Evolutionary conservation across 768 basidiomycete genomes (phyloP).

Genomic region (Paxillus rubicundulus): DNA sequence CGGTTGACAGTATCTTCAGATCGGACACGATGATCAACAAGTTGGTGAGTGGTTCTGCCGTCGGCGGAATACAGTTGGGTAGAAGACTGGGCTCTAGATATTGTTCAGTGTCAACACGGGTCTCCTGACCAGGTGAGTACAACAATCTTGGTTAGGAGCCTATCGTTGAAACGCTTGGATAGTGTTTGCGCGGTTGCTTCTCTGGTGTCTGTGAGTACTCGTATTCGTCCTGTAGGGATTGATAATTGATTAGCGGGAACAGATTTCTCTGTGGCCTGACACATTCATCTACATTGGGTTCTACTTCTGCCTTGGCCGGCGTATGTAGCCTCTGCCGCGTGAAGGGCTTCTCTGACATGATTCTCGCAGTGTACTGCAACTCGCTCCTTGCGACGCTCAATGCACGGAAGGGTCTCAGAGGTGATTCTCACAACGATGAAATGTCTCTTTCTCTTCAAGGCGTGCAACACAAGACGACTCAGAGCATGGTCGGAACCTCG

Average conservation of each 20-base stretch:
- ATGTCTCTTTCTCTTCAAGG: conserved; percentile 25
- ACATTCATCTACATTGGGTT: conserved; percentile 59
- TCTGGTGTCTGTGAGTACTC: conserved; percentile 42
- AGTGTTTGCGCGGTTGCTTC: conserved; percentile 55
- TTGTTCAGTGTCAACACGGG: conserved; percentile 50
- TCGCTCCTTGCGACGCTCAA: conserved; percentile 61
- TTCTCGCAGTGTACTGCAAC: conserved; percentile 51
- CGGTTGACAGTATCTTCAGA: conserved; percentile 8
- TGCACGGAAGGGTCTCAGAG: conserved; percentile 47
- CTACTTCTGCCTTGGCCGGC: conserved; percentile 57
- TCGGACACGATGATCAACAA: conserved; percentile 53
- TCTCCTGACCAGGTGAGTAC: conserved; percentile 31
- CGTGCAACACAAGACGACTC: conserved; percentile 22
- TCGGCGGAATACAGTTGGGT: background rate
- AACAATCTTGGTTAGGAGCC: too few relatives aligned
- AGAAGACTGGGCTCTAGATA: conserved; percentile 33
- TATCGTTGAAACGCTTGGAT: conserved; percentile 5
- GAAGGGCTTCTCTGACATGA: background rate
- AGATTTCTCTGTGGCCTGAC: conserved; percentile 47
- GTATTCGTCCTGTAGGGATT: background rate
- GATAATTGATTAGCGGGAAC: background rate
- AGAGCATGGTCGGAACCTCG: conserved; percentile 7
- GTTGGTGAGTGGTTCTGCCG: conserved; percentile 23
- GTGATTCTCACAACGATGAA: conserved; percentile 3
- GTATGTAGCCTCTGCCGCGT: conserved; percentile 36